Evolutionary conservation across 331 rosid genomes (phyloP).

Genomic region (Ulmus americana): DNA sequence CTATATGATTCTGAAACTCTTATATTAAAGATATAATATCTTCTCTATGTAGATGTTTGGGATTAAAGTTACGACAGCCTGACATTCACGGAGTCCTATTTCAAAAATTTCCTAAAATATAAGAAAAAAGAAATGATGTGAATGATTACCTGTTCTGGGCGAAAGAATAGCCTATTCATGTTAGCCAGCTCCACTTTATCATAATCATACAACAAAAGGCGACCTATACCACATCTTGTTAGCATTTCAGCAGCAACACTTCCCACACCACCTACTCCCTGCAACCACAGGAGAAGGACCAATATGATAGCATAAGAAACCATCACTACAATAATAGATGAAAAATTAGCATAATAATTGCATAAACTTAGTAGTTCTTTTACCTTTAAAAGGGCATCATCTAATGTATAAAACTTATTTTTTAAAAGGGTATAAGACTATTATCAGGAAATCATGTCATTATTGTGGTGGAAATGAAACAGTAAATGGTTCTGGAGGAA

Average conservation of each 20-base stretch:
- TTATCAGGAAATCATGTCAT: not conserved
- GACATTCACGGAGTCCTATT: slow-evolving; percentile 3
- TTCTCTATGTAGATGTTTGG: not conserved
- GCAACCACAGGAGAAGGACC: slow-evolving; percentile 25
- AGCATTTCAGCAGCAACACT: slow-evolving; percentile 99
- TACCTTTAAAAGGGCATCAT: not conserved
- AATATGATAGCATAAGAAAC: slow-evolving; percentile 1
- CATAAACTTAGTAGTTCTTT: not conserved
- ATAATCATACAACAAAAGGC: slow-evolving; percentile 91
- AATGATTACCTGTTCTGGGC: slow-evolving; percentile 76
- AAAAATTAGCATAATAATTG: not conserved
- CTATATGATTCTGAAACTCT: not conserved
- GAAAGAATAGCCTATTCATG: slow-evolving; percentile 95
- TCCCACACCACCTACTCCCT: slow-evolving; percentile 98
- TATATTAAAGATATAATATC: not conserved
- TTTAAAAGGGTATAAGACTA: too few relatives aligned
- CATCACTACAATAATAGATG: not conserved
- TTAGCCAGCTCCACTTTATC: slow-evolving; percentile 98
- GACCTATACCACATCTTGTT: slow-evolving; percentile 96
- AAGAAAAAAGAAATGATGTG: slow-evolving; percentile 14
- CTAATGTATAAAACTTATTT: not conserved
- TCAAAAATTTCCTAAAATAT: not conserved
- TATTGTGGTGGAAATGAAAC: not conserved
- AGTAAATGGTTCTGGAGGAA: not conserved
- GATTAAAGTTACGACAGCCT: slow-evolving; percentile 6